phyloP scores from a whole-genome alignment of 257 asterid genomes.

The Penstemon eatonii region DNA sequence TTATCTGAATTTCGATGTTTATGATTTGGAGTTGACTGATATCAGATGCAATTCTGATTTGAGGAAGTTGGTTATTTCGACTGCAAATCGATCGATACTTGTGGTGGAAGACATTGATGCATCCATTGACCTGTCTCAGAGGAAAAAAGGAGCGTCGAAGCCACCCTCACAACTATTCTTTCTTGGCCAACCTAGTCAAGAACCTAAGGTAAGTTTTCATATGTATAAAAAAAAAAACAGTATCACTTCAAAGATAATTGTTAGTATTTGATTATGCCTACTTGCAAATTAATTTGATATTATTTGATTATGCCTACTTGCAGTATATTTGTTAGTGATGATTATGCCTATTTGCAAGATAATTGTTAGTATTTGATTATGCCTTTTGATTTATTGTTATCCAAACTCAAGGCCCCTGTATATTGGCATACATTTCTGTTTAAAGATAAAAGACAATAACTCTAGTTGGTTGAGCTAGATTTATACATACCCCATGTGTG shows the following conservation, averaged over 20 bases:
- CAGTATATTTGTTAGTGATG: too few species aligned
- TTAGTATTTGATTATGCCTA: too few species aligned
- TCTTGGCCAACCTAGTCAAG: conserved; percentile 8
- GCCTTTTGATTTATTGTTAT: too few species aligned
- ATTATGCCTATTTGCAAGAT: not conserved
- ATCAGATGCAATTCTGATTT: conserved; percentile 44
- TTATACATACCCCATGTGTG: too few species aligned
- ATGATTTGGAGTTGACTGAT: conserved; percentile 64
- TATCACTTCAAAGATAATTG: too few species aligned
- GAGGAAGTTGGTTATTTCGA: conserved; percentile 45
- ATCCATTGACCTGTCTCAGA: conserved; percentile 41
- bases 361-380: too few species aligned
- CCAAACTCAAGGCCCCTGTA: too few species aligned
- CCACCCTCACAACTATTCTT: not conserved
- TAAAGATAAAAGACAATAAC: too few species aligned
- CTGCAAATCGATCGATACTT: conserved; percentile 57
- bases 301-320: too few species aligned
- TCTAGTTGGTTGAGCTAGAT: too few species aligned
- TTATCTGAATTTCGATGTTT: conserved; percentile 61
- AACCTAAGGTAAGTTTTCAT: conserved; percentile 29
- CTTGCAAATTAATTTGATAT: too few species aligned
- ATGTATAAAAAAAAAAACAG: not conserved
- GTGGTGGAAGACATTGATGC: conserved; percentile 81
- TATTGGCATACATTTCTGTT: too few species aligned
- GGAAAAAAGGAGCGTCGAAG: conserved; percentile 19